Conservation (phyloP, 108 stramenopile species). For the Skeletonema tropicum region DNA sequence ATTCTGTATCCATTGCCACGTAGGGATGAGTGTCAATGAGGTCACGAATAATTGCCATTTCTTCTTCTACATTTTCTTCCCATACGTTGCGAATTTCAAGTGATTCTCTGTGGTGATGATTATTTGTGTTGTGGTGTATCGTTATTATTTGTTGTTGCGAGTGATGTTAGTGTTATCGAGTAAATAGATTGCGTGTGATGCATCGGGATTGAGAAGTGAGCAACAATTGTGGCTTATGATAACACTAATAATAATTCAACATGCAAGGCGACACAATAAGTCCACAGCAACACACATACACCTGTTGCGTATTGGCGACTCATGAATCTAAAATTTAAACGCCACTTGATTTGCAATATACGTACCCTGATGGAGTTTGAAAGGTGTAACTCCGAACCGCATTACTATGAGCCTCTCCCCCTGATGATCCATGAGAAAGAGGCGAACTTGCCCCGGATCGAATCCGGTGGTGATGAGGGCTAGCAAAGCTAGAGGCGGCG, state of each 20-base stretch:
- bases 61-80: slow-evolving; percentile 92
- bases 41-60: slow-evolving; percentile 93
- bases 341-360: background rate
- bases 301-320: background rate
- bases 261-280: background rate
- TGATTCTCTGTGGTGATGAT: slow-evolving; percentile 54
- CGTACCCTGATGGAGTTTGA: slow-evolving; percentile 11
- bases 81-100: slow-evolving; percentile 93
- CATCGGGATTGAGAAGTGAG: background rate
- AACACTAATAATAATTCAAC: background rate
- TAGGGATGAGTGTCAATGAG: slow-evolving; percentile 94
- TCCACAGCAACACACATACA: background rate
- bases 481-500: background rate
- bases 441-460: slow-evolving; percentile 13
- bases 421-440: slow-evolving; percentile 4
- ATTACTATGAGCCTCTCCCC: slow-evolving; percentile 10
- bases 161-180: background rate
- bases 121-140: background rate
- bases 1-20: slow-evolving; percentile 99
- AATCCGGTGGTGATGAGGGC: slow-evolving; percentile 10
- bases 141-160: background rate
- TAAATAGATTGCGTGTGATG: background rate
- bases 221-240: no score
- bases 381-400: slow-evolving; percentile 3
- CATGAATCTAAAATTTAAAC: background rate